Evolutionary conservation across 306 rosid genomes (phyloP).

Genomic region (Ammopiptanthus mongolicus): DNA sequence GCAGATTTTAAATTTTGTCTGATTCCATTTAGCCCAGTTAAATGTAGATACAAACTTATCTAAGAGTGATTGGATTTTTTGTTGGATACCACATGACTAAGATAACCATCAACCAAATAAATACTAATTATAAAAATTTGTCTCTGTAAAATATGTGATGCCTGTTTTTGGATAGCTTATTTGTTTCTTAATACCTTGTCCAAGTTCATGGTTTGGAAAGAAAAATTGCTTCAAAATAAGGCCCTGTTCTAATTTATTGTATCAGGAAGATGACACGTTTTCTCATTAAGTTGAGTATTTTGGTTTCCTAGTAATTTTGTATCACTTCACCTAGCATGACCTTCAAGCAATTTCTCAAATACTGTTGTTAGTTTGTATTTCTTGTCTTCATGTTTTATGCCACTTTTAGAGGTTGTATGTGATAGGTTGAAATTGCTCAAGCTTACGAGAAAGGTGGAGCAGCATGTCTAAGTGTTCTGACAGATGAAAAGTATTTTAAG

Average conservation of each 20-base stretch:
- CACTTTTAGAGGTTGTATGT: conserved; percentile 2
- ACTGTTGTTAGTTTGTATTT: conserved; percentile 8
- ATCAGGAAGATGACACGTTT: conserved; percentile 12
- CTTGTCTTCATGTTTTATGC: conserved; percentile 1
- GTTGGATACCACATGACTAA: neutral
- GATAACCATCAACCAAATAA: neutral
- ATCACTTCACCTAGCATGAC: neutral
- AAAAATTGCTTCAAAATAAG: neutral
- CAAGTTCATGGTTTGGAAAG: neutral
- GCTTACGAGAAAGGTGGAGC: conserved; percentile 98
- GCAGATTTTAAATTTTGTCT: neutral
- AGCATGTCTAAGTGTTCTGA: conserved; percentile 94
- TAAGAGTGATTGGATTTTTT: neutral
- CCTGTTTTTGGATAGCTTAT: neutral
- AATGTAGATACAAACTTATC: neutral
- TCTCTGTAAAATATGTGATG: neutral
- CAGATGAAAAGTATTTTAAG: conserved; percentile 87
- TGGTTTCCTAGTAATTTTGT: conserved; percentile 5
- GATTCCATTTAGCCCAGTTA: neutral
- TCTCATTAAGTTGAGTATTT: neutral
- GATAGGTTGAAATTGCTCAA: conserved; percentile 80
- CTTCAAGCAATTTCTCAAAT: neutral
- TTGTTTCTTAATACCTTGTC: neutral
- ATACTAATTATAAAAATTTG: neutral
- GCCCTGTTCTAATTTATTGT: neutral